Evolutionary conservation across 2,329 filamentous ascomycete genomes (phyloP).

Genomic region (Paecilomyces fulvus): DNA sequence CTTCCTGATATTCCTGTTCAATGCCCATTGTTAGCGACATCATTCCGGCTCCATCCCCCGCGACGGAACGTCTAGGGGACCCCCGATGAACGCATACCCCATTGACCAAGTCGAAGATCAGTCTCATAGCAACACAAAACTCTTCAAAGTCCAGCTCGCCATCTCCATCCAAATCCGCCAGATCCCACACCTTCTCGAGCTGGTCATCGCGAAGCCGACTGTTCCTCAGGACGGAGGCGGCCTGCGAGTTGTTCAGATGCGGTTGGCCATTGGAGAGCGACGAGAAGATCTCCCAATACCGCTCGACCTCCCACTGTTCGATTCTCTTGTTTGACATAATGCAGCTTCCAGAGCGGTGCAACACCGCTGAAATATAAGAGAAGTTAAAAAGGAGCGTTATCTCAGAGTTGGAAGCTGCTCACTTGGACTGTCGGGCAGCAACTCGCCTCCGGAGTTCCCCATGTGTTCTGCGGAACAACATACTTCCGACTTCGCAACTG

Average conservation of each 20-base stretch:
- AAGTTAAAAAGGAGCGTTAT: neutral
- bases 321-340: slow-evolving; percentile 44
- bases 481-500: neutral
- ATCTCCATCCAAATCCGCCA: slow-evolving; percentile 95
- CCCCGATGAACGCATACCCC: slow-evolving; percentile 53
- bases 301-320: slow-evolving; percentile 65
- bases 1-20: slow-evolving; percentile 72
- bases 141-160: slow-evolving; percentile 98
- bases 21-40: neutral
- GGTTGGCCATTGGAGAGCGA: slow-evolving; percentile 56
- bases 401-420: neutral
- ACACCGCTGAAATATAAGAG: neutral
- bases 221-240: slow-evolving; percentile 65
- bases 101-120: slow-evolving; percentile 96
- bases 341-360: neutral
- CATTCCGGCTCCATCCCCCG: neutral
- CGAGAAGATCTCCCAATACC: slow-evolving; percentile 73
- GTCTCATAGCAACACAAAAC: slow-evolving; percentile 96
- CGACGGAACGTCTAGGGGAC: neutral
- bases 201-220: slow-evolving; percentile 67
- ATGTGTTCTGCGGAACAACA: neutral
- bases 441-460: neutral
- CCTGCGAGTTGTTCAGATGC: slow-evolving; percentile 60
- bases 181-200: slow-evolving; percentile 94
- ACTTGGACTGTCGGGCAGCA: neutral